Evolutionary conservation across 257 asterid species (phyloP).

Genomic region (Coffea canephora): DNA sequence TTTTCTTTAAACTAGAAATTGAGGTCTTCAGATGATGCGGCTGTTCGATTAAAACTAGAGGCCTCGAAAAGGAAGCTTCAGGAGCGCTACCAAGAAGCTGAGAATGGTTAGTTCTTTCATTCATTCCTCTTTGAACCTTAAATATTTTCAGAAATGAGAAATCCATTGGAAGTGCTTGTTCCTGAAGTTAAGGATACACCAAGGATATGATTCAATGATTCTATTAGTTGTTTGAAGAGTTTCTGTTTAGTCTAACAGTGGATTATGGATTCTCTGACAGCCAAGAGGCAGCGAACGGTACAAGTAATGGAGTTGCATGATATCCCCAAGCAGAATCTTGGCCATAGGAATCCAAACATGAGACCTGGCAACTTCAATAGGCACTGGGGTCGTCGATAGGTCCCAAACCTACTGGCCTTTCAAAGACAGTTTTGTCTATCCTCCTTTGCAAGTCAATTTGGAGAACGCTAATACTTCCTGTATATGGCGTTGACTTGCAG

Average conservation of each 20-base stretch:
- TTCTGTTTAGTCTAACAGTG: neutral
- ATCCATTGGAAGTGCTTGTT: neutral
- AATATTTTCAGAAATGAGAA: neutral
- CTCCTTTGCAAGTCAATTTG: constrained; percentile 15
- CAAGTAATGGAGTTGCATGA: constrained; percentile 83
- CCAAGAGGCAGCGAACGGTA: constrained; percentile 76
- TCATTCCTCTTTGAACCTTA: neutral
- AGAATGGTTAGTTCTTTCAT: constrained; percentile 64
- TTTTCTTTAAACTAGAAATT: constrained; percentile 28
- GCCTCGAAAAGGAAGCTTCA: constrained; percentile 92
- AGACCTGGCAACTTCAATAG: constrained; percentile 59
- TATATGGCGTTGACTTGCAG: constrained; percentile 8
- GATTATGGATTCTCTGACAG: constrained; percentile 34
- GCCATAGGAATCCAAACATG: constrained; percentile 49
- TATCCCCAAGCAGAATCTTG: constrained; percentile 65
- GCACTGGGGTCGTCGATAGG: constrained; percentile 59
- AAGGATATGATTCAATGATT: neutral
- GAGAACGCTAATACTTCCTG: neutral
- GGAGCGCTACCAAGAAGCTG: constrained; percentile 87
- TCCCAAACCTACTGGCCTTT: constrained; percentile 12
- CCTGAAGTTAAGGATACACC: neutral
- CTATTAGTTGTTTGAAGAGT: neutral
- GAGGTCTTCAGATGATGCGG: constrained; percentile 40
- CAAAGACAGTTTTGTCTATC: constrained; percentile 18
- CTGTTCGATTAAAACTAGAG: constrained; percentile 56